Percentiles rank a stretch among this genome's conserved stretches.
These are phyloP conservation scores for Epichloe hybrida DNA, from an alignment of 2,329 filamentous ascomycete genomes.

Conservation along the genomic window DNA sequence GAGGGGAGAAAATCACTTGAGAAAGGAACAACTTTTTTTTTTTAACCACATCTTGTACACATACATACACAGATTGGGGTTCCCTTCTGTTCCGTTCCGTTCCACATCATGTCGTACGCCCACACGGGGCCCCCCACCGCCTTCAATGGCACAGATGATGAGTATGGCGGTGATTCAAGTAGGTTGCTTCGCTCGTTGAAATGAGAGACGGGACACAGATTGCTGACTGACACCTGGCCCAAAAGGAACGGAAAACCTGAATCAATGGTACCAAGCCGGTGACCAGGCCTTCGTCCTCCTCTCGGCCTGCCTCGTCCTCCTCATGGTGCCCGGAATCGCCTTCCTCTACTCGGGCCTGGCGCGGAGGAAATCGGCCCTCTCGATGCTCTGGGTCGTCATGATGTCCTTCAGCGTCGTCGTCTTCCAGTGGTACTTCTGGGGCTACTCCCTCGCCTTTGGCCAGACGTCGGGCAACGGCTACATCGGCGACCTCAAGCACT, in stretches of 20 bases:
- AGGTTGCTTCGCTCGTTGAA: conserved; percentile 21
- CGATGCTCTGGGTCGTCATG: conserved; percentile 96
- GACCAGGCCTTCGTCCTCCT: conserved; percentile 92
- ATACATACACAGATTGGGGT: no score
- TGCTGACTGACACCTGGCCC: background rate
- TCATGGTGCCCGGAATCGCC: conserved; percentile 94
- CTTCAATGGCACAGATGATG: conserved; percentile 51
- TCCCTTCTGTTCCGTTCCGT: no score
- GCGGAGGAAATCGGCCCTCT: conserved; percentile 92
- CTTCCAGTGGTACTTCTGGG: conserved; percentile 99
- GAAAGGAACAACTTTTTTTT: background rate
- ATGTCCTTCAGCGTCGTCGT: conserved; percentile 80
- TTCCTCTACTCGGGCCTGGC: conserved; percentile 96
- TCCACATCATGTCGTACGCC: conserved; percentile 40
- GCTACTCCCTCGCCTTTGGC: conserved; percentile 89
- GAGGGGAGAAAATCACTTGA: no score
- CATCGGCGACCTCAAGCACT: conserved; percentile 82
- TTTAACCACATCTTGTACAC: background rate
- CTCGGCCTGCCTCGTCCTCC: conserved; percentile 78
- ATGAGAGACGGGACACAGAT: background rate
- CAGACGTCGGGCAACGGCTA: conserved; percentile 69
- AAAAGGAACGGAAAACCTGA: conserved; percentile 69
- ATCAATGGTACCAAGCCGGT: conserved; percentile 87
- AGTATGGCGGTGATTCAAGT: conserved; percentile 67
- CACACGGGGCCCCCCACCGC: conserved; percentile 42